phyloP scores from a whole-genome alignment of 2,329 filamentous ascomycete genomes.

The Fonsecaea monophora region DNA sequence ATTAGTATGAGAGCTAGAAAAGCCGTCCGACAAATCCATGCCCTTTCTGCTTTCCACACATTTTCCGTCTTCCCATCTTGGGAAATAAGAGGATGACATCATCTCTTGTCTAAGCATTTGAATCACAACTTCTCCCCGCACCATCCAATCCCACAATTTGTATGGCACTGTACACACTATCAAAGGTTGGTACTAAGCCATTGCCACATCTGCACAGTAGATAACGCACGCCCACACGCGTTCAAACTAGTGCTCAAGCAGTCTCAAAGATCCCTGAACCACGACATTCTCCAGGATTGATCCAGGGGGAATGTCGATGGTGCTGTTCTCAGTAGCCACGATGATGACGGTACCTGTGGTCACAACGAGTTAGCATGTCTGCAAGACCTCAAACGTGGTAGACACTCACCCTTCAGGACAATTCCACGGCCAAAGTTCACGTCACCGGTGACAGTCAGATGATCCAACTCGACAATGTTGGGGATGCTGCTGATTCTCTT shows the following conservation, averaged over 20 bases:
- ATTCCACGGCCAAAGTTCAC: conserved; percentile 97
- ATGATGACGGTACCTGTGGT: conserved; percentile 82
- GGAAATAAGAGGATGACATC: conserved; percentile 11
- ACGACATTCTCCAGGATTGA: conserved; percentile 99
- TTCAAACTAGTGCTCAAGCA: conserved; percentile 67
- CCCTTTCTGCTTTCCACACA: background rate
- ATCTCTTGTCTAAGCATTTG: conserved; percentile 6
- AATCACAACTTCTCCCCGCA: background rate
- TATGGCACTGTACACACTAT: background rate
- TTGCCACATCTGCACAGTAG: background rate
- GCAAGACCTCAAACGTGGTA: background rate
- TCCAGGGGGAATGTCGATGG: conserved; percentile 95
- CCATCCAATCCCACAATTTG: conserved; percentile 1
- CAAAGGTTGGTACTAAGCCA: background rate
- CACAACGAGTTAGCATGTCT: conserved; percentile 18
- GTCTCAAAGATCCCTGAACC: conserved; percentile 90
- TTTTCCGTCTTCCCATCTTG: conserved; percentile 1
- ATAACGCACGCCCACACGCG: background rate
- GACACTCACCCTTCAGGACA: conserved; percentile 76
- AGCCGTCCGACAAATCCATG: background rate
- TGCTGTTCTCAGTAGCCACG: conserved; percentile 95
- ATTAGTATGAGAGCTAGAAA: background rate
- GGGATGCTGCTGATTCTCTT: conserved; percentile 59
- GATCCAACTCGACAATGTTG: conserved; percentile 62
- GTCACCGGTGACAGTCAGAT: conserved; percentile 95